These are phyloP conservation scores for Cordyceps farinosa DNA, from an alignment of 2,329 filamentous ascomycete species.

Conservation along the genomic window DNA sequence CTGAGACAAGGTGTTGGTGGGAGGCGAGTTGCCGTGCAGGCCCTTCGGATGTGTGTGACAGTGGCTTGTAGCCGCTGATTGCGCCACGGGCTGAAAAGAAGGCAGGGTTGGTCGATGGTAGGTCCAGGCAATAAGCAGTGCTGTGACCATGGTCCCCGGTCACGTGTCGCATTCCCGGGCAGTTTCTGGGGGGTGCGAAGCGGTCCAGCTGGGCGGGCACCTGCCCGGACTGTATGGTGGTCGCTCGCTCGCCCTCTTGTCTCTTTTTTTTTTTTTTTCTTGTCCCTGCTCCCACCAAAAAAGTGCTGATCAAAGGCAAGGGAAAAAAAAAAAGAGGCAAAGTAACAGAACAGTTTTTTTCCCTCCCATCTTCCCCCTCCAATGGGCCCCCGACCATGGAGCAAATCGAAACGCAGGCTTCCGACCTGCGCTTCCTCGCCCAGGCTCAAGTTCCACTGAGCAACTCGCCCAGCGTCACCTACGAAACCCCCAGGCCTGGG, in stretches of 20 bases:
- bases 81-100: neutral
- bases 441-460: constrained; percentile 35
- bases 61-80: constrained; percentile 2
- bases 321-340: neutral
- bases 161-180: neutral
- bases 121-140: neutral
- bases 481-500: constrained; percentile 30
- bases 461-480: constrained; percentile 29
- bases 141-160: neutral
- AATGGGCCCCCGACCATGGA: constrained; percentile 39
- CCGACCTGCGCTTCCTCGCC: constrained; percentile 50
- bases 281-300: neutral
- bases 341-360: neutral
- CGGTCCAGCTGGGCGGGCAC: neutral
- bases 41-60: neutral
- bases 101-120: no score
- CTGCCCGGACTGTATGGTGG: neutral
- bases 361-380: neutral
- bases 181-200: neutral
- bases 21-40: neutral
- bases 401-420: constrained; percentile 52
- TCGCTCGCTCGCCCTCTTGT: neutral
- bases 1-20: neutral
- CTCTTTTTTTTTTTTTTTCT: neutral
- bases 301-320: neutral